Evolutionary conservation across 768 basidiomycete species (phyloP), one percentile per base, ranked within the genome.

Genomic region (Royoungia palumana): DNA sequence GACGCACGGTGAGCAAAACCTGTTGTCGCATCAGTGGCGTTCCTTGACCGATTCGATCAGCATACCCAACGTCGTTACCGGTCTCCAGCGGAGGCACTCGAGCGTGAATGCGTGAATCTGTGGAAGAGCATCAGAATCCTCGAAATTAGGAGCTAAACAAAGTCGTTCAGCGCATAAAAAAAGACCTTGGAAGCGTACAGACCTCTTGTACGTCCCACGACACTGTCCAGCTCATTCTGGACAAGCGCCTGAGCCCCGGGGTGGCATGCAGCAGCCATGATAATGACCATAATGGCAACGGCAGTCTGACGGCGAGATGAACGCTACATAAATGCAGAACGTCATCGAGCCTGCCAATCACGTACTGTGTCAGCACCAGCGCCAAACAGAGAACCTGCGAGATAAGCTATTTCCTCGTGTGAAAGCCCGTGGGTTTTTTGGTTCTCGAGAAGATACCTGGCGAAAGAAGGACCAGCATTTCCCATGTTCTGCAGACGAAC

Each of bases 1-100:
- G 78, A 81, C 1, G 85, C 78, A 36, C 78, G 76, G 54, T 89
- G 86, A 4, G 82, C 72, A 52, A 85, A 82, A 1, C 84, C 84
- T 62, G 41, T 3, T 21, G 39, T 8, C 2, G 14, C 5, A 6
- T 64, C 41, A 57, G 6, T 4, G 30, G 30, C 30, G 6, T 30
- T 32, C 32, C 24, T 0, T 5, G 13, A 8, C 19, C 6, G 21
- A 25, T 13, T 22, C 1, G 28, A 41, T 10, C 6, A 44, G 38
- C 50, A 9, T 38, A 60, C 72, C 72, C 41, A 63, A 54, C 2
- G 67, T 62, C 0, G 64, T 65, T 8, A 73, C 67, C 7, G 74
- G 72, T 24, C 74, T 58, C 75, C 75, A 75, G 10, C 75, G 64
- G 41, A 68, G 69, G 20, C 63, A 60, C 49, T 77, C 76, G 11